Conservation (phyloP, 2,329 filamentous ascomycete genomes). For the Fusarium devonianum region DNA sequence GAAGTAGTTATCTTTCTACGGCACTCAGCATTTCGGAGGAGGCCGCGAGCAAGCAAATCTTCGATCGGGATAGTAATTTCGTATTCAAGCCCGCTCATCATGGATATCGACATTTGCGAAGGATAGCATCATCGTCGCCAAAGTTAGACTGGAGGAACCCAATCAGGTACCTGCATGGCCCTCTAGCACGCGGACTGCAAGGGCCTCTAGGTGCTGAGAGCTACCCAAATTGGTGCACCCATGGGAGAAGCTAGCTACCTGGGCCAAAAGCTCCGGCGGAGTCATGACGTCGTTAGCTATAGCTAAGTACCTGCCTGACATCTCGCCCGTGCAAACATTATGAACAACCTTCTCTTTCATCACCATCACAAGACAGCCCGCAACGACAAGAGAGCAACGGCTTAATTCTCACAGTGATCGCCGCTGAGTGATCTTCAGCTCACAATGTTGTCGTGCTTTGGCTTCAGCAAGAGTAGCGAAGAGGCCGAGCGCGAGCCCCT, state of each 20-base stretch:
- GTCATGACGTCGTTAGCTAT: conserved; percentile 34
- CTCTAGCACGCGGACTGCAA: background rate
- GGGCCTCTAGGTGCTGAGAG: background rate
- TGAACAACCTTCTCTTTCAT: conserved; percentile 4
- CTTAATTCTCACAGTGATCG: background rate
- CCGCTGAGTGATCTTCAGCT: background rate
- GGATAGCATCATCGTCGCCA: conserved; percentile 25
- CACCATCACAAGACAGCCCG: background rate
- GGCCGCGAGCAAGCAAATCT: background rate
- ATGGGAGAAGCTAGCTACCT: no score
- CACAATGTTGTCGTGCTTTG: conserved; percentile 70
- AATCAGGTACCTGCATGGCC: conserved; percentile 14
- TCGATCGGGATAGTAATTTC: background rate
- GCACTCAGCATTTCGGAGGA: no score
- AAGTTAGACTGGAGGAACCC: background rate
- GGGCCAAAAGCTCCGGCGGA: conserved; percentile 32
- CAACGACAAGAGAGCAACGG: background rate
- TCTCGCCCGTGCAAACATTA: conserved; percentile 1
- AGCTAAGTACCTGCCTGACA: background rate
- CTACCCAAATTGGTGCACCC: background rate
- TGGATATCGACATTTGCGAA: conserved; percentile 5
- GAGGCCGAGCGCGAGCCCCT: conserved; percentile 77
- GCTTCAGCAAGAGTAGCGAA: conserved; percentile 56
- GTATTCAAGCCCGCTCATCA: conserved; percentile 24
- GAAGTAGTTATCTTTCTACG: no score